A percentile compares a stretch with the other conserved stretches of the same genome.
Evolutionary conservation across 73 alveolate genomes (phyloP).

Genomic region (Paramecium sexaurelia): DNA sequence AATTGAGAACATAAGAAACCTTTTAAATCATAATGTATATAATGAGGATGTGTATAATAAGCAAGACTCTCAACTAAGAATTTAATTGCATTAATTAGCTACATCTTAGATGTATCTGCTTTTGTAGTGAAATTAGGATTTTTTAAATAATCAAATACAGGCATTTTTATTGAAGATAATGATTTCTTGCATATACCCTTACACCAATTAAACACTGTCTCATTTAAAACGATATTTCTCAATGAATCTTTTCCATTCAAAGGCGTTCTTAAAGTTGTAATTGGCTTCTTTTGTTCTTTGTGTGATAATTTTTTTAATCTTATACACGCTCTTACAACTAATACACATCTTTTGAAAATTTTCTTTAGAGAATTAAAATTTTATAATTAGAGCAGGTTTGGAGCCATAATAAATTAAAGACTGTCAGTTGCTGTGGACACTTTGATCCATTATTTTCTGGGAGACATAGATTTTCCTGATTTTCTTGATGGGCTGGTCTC

Average conservation of each 20-base stretch:
- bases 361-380: not conserved
- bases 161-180: not conserved
- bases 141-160: constrained; percentile 13
- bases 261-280: not conserved
- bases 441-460: not conserved
- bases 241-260: not conserved
- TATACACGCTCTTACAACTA: not conserved
- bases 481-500: not conserved
- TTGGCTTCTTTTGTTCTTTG: not conserved
- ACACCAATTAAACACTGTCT: not conserved
- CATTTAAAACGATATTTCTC: not conserved
- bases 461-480: not conserved
- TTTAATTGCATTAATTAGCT: not conserved
- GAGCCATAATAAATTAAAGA: not conserved
- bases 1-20: not conserved
- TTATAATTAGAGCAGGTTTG: not conserved
- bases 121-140: not conserved
- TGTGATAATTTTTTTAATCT: not conserved
- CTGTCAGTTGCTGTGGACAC: not conserved
- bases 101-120: not conserved
- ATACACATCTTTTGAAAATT: not conserved
- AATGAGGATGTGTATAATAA: constrained; percentile 20
- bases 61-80: constrained; percentile 11
- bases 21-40: not conserved
- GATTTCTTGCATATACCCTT: not conserved